A percentile compares a stretch with the other conserved stretches of the same genome.
These are phyloP conservation scores for Cladophialophora chaetospira DNA, from an alignment of 2,329 filamentous ascomycete species.

Conservation along the genomic window DNA sequence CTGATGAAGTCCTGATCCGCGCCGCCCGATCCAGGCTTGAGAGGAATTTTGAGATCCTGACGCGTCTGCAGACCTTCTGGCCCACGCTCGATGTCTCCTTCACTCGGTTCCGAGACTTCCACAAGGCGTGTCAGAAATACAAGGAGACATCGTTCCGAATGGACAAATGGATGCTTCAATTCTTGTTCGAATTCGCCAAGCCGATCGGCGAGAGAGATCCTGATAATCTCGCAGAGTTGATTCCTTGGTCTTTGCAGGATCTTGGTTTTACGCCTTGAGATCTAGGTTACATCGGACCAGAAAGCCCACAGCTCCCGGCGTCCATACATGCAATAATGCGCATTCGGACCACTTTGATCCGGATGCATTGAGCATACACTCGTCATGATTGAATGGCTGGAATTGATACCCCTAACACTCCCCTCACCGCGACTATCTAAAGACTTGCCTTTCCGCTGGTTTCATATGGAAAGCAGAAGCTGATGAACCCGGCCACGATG, in stretches of 20 bases:
- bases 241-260: constrained; percentile 25
- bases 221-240: constrained; percentile 21
- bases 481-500: constrained; percentile 28
- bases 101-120: constrained; percentile 45
- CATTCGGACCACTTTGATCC: too few species aligned
- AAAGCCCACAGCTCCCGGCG: too few species aligned
- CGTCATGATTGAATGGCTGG: too few species aligned
- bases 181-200: constrained; percentile 33
- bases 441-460: constrained; percentile 24
- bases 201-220: constrained; percentile 25
- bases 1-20: constrained; percentile 40
- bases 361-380: too few species aligned
- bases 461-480: constrained; percentile 22
- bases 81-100: constrained; percentile 44
- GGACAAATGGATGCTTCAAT: constrained; percentile 48
- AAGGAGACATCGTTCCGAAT: constrained; percentile 44
- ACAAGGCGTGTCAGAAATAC: constrained; percentile 44
- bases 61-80: constrained; percentile 46
- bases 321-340: too few species aligned
- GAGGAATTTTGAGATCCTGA: constrained; percentile 51
- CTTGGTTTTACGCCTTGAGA: constrained; percentile 17
- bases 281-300: too few species aligned
- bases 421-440: too few species aligned
- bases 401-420: too few species aligned
- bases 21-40: constrained; percentile 44